Conservation (phyloP, 179 eudicot genomes). For the Monotropa hypopitys region DNA sequence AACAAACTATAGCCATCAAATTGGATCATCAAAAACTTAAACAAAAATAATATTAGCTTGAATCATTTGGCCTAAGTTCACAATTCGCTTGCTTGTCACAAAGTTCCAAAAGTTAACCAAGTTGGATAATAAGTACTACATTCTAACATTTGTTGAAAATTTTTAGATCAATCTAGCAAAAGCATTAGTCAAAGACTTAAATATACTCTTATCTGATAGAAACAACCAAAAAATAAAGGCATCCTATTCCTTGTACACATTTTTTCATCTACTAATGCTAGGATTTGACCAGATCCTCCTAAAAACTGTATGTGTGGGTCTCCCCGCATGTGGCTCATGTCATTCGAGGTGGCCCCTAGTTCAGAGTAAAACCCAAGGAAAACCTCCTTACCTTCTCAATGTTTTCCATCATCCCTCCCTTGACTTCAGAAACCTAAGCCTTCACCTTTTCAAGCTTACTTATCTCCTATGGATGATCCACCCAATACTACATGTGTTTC, state of each 20-base stretch:
- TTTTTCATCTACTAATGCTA: no score
- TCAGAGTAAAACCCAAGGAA: neutral
- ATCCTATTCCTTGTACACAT: neutral
- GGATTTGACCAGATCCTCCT: no score
- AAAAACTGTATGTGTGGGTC: no score
- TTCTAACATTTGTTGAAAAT: neutral
- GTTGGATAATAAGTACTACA: neutral
- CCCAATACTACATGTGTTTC: slow-evolving; percentile 24
- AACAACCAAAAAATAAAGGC: neutral
- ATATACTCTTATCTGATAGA: neutral
- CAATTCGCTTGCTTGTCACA: neutral
- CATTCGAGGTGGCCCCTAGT: no score
- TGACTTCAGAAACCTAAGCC: slow-evolving; percentile 25
- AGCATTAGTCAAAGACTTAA: neutral
- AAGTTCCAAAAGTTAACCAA: neutral
- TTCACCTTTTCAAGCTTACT: slow-evolving; percentile 23
- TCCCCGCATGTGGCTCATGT: no score
- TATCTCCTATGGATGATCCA: slow-evolving; percentile 21
- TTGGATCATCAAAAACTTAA: no score
- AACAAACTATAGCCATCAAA: no score
- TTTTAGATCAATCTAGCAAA: neutral
- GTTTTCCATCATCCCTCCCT: slow-evolving; percentile 28
- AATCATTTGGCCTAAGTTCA: neutral
- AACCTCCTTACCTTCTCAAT: slow-evolving; percentile 23
- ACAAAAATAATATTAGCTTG: no score